These are phyloP conservation scores for Cymbopogon citratus DNA, from an alignment of 176 grass and related monocot genomes.

Conservation along the genomic window DNA sequence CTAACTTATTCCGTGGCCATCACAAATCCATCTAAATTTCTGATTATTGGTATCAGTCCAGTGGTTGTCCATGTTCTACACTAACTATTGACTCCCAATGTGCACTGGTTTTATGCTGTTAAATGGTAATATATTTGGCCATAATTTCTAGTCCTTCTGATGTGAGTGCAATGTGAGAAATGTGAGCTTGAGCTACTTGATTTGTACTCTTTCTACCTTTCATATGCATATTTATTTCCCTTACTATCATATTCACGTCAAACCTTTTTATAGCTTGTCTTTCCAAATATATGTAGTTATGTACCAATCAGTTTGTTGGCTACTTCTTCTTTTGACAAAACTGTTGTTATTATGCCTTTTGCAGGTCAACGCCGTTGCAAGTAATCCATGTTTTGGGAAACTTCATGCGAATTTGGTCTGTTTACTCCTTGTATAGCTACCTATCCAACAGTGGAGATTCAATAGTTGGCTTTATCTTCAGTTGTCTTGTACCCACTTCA, in stretches of 20 bases:
- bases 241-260: not conserved
- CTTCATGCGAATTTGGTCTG: slow-evolving; percentile 91
- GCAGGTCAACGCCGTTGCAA: slow-evolving; percentile 74
- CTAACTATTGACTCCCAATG: not conserved
- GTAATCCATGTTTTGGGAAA: slow-evolving; percentile 79
- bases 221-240: not conserved
- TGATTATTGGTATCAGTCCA: not conserved
- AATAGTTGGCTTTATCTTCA: slow-evolving; percentile 90
- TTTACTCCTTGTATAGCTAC: slow-evolving; percentile 47
- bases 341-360: not conserved
- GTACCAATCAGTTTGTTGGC: not conserved
- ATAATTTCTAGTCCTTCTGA: not conserved
- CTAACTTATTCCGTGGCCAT: not conserved
- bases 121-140: not conserved
- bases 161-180: not conserved
- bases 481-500: slow-evolving; percentile 79
- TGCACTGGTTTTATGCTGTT: not conserved
- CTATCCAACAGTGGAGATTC: slow-evolving; percentile 46
- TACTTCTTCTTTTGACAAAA: not conserved
- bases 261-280: not conserved
- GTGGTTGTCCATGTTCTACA: not conserved
- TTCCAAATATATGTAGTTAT: not conserved
- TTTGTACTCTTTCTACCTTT: not conserved
- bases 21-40: not conserved
- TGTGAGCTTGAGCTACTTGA: not conserved